These are phyloP conservation scores for Silene conica DNA, from an alignment of 148 eudicot species.

Conservation along the genomic window DNA sequence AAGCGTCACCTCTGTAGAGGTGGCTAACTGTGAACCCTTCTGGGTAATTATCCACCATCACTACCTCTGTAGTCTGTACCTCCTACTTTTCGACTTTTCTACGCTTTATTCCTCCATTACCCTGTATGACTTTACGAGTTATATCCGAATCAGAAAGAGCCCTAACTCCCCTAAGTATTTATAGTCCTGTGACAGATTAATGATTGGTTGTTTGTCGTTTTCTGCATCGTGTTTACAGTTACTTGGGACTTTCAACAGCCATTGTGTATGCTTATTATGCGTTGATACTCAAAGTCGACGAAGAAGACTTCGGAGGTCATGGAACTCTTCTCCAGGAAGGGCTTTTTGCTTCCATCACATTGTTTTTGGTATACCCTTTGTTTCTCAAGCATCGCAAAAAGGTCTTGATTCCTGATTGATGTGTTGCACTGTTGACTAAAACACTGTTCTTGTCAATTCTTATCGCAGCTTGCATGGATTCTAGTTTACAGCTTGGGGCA, in stretches of 20 bases:
- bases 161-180: too few relatives aligned
- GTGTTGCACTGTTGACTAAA: not conserved
- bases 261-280: conserved; percentile 86
- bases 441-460: not conserved
- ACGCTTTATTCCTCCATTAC: too few relatives aligned
- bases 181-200: not conserved
- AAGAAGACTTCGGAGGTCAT: conserved; percentile 95
- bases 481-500: conserved; percentile 92
- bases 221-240: conserved; percentile 37
- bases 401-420: not conserved
- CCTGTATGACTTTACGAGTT: too few relatives aligned
- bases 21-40: too few relatives aligned
- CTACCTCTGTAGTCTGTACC: too few relatives aligned
- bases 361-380: conserved; percentile 68
- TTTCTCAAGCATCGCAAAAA: not conserved
- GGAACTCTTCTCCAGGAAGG: conserved; percentile 98
- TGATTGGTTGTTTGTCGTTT: not conserved
- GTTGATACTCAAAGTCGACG: conserved; percentile 72
- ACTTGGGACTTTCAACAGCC: conserved; percentile 65
- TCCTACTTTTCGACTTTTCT: too few relatives aligned
- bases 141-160: too few relatives aligned
- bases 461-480: conserved; percentile 82
- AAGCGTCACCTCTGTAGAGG: too few relatives aligned
- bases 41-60: too few relatives aligned
- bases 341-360: conserved; percentile 82